Evolutionary conservation across 805 yeast species (phyloP).

Genomic region (Huiozyma sinensis): DNA sequence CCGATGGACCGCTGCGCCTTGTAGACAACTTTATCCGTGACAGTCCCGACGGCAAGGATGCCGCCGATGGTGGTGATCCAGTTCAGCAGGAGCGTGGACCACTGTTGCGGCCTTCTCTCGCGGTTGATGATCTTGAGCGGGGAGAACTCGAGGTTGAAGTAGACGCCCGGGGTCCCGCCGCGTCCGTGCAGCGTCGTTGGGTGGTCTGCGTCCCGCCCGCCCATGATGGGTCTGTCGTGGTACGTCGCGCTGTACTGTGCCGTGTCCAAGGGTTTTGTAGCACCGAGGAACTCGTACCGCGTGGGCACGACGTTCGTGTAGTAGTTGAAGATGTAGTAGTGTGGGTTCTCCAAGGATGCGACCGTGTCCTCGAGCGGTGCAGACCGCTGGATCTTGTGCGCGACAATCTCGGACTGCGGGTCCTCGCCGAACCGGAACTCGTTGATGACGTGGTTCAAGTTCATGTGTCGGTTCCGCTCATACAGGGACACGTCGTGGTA

Average conservation of each 20-base stretch:
- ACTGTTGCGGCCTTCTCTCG: constrained; percentile 55
- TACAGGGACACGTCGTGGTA: constrained; percentile 78
- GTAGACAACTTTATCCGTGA: constrained; percentile 78
- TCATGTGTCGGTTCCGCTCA: constrained; percentile 46
- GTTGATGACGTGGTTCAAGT: constrained; percentile 68
- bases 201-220: constrained; percentile 89
- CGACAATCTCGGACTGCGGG: constrained; percentile 1
- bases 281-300: constrained; percentile 57
- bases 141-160: constrained; percentile 80
- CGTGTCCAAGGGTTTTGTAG: constrained; percentile 43
- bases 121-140: constrained; percentile 85
- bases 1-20: constrained; percentile 70
- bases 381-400: constrained; percentile 19
- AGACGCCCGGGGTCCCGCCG: constrained; percentile 89
- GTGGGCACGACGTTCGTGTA: constrained; percentile 86
- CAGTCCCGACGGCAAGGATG: constrained; percentile 82
- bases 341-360: constrained; percentile 24
- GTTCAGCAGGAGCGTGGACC: constrained; percentile 74
- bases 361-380: constrained; percentile 57
- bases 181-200: constrained; percentile 69
- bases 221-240: constrained; percentile 75
- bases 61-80: constrained; percentile 89
- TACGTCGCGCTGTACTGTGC: constrained; percentile 84
- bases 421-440: constrained; percentile 69
- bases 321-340: constrained; percentile 60